Conservation (phyloP, 2,329 filamentous ascomycete species). For the Aspergillus latus region DNA sequence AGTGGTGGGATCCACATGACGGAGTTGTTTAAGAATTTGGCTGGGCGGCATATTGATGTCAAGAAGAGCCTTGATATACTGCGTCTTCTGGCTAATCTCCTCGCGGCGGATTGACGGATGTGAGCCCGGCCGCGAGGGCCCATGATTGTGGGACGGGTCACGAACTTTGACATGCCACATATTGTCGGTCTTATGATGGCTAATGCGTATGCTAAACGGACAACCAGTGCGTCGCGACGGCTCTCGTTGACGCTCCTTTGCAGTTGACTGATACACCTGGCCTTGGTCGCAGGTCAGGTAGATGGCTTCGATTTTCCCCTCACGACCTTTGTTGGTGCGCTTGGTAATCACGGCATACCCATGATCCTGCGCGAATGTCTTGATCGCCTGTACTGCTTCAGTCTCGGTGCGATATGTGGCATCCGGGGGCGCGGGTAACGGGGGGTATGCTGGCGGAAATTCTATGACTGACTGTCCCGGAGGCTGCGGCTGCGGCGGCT, state of each 20-base stretch:
- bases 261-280: slow-evolving; percentile 11
- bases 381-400: slow-evolving; percentile 12
- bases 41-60: slow-evolving; percentile 15
- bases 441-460: neutral
- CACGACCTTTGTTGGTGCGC: slow-evolving; percentile 15
- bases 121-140: slow-evolving; percentile 7
- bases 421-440: slow-evolving; percentile 12
- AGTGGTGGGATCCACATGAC: slow-evolving; percentile 12
- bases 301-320: slow-evolving; percentile 13
- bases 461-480: neutral
- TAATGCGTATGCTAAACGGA: slow-evolving; percentile 13
- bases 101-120: slow-evolving; percentile 14
- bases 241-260: slow-evolving; percentile 10
- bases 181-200: slow-evolving; percentile 13
- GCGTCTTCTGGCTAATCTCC: slow-evolving; percentile 12
- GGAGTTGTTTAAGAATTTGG: slow-evolving; percentile 14
- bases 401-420: slow-evolving; percentile 8
- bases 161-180: slow-evolving; percentile 14
- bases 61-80: slow-evolving; percentile 15
- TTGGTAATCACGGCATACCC: slow-evolving; percentile 14
- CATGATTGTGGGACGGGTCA: slow-evolving; percentile 11
- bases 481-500: neutral
- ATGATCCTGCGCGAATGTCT: slow-evolving; percentile 11
- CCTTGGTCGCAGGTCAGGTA: slow-evolving; percentile 16
- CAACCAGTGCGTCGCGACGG: slow-evolving; percentile 11